Conservation (phyloP, 2,329 filamentous ascomycete genomes). For the Fusarium nygamai region DNA sequence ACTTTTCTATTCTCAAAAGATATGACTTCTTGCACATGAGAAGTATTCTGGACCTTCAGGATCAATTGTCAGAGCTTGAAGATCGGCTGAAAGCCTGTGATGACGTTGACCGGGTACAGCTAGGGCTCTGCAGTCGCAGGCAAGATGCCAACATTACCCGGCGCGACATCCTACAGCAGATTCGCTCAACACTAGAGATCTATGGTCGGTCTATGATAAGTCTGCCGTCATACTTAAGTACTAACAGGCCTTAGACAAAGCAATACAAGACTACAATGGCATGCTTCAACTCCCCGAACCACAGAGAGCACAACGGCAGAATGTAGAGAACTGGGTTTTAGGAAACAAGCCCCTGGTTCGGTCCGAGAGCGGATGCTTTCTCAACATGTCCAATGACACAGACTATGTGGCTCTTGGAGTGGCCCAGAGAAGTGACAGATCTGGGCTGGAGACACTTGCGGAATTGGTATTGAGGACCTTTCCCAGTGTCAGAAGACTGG, state of each 20-base stretch:
- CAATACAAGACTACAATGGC: neutral
- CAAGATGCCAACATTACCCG: neutral
- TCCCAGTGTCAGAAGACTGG: neutral
- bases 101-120: neutral
- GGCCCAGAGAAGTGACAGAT: neutral
- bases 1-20: too few species aligned
- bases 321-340: neutral
- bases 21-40: too few species aligned
- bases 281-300: neutral
- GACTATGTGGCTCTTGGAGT: neutral
- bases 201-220: neutral
- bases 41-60: too few species aligned
- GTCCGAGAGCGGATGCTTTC: neutral
- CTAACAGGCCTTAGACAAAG: neutral
- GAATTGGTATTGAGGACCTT: neutral
- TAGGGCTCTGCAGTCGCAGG: neutral
- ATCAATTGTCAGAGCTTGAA: too few species aligned
- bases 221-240: neutral
- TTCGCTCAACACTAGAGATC: neutral
- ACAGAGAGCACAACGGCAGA: neutral
- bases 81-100: too few species aligned
- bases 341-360: neutral
- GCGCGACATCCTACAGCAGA: neutral
- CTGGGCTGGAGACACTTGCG: neutral
- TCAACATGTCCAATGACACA: neutral